Base-by-base conservation (phyloP, 2,329 filamentous ascomycete species). In the Cercospora janseana region DNA sequence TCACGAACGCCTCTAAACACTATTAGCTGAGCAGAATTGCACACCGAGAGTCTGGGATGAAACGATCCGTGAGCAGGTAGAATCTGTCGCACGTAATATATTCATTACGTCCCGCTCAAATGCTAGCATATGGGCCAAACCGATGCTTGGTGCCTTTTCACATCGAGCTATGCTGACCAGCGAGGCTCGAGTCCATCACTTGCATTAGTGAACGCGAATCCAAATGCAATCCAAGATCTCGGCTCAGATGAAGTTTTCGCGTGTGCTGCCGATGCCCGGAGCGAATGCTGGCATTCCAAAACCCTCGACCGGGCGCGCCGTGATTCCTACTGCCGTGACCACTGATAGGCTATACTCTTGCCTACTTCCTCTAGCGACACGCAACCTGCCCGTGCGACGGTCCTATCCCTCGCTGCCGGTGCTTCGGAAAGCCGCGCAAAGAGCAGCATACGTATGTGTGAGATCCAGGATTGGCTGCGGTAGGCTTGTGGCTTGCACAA, bases 371-470 rank as follows among this genome's bases (percentile, higher is more conserved):
- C 2, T 24, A n/a, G 35, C 26, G 7, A 26, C 12, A 38, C 1
- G 35, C n/a, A 6, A 9, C 23, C 9, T 2, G 15, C 18, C 35
- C 26, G 41, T 18, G 24, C 31, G 31, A 48, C 13, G 52, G 26
- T 34, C 9, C 49, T 55, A 58, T 18, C 85, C 87, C 63, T 95
- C 91, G 20, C 87, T 95, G 3, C 93, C 93, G 64, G 85, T 94
- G 79, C 91, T 97, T 63, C 90, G 83, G 74, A 98, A 98, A 0
- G 89, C 90, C 15, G 92, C 91, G 68, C 93, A 98, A 27, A 98
- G 76, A 49, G 89, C 88, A 15, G 92, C 93, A 67, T 98, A 98
- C 67, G 96, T 88, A 70, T 98, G 92, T 20, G 93, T 97, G 52
- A 98, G 75, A 67, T 97, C 92, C 47, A 97, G 79, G 29, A 98